These are phyloP conservation scores for Lasiosphaeria hispida DNA, from an alignment of 495 filamentous ascomycete genomes.

Conservation along the genomic window DNA sequence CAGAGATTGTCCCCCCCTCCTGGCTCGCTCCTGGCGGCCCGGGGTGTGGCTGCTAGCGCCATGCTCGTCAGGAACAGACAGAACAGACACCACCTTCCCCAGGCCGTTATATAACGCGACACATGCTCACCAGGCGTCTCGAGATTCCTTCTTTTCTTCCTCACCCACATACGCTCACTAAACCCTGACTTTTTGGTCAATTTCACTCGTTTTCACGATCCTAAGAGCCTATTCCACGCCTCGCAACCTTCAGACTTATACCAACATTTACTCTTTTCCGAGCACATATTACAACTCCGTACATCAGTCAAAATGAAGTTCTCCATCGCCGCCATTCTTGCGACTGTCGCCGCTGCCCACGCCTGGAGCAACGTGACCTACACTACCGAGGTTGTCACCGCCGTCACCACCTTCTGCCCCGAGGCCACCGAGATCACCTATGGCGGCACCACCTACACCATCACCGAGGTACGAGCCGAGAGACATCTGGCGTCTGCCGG, in stretches of 20 bases:
- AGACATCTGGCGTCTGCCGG: too few species aligned
- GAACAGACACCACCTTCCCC: too few species aligned
- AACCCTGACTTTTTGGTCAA: conserved; percentile 58
- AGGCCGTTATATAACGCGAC: conserved; percentile 10
- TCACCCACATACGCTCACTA: conserved; percentile 50
- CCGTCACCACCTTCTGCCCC: conserved; percentile 85
- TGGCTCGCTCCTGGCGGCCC: too few species aligned
- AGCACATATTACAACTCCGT: conserved; percentile 46
- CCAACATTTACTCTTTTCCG: conserved; percentile 27
- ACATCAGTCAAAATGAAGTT: conserved; percentile 82
- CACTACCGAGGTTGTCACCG: conserved; percentile 75
- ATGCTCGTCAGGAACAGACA: not conserved
- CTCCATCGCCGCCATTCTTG: conserved; percentile 57
- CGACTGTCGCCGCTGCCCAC: conserved; percentile 62
- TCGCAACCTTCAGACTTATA: conserved; percentile 3
- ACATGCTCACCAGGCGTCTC: not conserved
- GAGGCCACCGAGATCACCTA: conserved; percentile 67
- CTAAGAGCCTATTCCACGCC: conserved; percentile 7
- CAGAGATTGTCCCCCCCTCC: conserved; percentile 6
- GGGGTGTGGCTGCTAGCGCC: not conserved
- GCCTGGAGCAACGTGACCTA: conserved; percentile 51
- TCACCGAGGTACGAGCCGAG: conserved; percentile 56
- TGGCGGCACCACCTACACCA: conserved; percentile 71
- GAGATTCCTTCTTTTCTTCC: conserved; percentile 30
- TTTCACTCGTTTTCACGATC: conserved; percentile 53